These are phyloP conservation scores for Citrus maxima DNA, from an alignment of 345 rosid genomes.

Conservation along the genomic window DNA sequence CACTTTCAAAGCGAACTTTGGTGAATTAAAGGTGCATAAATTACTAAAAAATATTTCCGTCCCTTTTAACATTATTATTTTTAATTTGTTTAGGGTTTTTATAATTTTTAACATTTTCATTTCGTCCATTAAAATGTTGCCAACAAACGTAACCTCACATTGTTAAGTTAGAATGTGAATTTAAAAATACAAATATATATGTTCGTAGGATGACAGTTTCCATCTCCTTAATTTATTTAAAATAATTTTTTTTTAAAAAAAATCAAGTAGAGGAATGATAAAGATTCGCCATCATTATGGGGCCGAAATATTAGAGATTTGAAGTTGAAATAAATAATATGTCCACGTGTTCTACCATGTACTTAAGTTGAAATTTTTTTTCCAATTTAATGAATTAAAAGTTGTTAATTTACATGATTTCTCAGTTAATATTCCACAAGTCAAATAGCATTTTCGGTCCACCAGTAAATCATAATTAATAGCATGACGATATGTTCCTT, in stretches of 20 bases:
- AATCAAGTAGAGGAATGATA: background rate
- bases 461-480: background rate
- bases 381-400: background rate
- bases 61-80: too few species aligned
- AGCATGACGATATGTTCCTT: background rate
- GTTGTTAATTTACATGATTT: background rate
- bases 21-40: too few species aligned
- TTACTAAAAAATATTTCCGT: too few species aligned
- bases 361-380: background rate
- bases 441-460: background rate
- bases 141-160: too few species aligned
- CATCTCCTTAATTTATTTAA: background rate
- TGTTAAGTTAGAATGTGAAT: too few species aligned
- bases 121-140: too few species aligned
- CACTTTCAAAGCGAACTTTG: background rate
- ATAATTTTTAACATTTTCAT: too few species aligned
- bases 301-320: constrained; percentile 4
- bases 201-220: background rate
- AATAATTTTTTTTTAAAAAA: background rate
- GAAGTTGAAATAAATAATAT: background rate
- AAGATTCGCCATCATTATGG: background rate
- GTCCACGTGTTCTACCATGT: background rate
- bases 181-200: too few species aligned
- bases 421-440: background rate
- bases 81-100: too few species aligned